Percentiles rank a stretch among this genome's conserved stretches.
phyloP scores from a whole-genome alignment of 2,329 filamentous ascomycete species.

The Xylariales sp. region DNA sequence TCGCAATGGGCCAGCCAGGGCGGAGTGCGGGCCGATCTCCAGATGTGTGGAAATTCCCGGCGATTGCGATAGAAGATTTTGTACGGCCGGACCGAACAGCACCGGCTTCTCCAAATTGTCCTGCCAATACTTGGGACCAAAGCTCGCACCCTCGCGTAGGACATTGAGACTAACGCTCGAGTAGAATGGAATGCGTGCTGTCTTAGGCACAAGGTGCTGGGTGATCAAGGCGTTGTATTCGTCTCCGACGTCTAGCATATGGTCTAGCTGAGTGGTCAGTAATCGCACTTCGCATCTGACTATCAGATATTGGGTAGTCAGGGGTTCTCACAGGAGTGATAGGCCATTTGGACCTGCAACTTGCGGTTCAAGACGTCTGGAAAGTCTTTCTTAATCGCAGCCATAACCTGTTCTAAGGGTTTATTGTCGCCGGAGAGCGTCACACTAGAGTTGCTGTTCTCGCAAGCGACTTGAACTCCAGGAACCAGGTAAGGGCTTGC shows the following conservation, averaged over 20 bases:
- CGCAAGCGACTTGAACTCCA: neutral
- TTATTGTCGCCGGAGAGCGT: conserved; percentile 5
- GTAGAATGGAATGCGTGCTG: neutral
- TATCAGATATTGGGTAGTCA: too few species aligned
- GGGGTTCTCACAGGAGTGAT: conserved; percentile 10
- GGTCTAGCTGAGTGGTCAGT: too few species aligned
- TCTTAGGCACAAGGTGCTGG: neutral
- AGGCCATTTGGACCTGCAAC: conserved; percentile 14
- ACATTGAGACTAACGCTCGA: neutral
- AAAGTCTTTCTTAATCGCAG: neutral
- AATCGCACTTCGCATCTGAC: too few species aligned
- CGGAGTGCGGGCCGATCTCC: conserved; percentile 12
- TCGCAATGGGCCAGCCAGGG: conserved; percentile 9
- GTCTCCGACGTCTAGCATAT: conserved; percentile 7
- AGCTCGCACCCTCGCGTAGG: neutral
- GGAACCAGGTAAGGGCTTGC: neutral
- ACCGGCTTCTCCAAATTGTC: conserved; percentile 10
- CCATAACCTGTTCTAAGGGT: neutral
- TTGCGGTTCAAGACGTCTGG: neutral
- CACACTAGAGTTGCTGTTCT: conserved; percentile 5
- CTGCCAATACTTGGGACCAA: conserved; percentile 5
- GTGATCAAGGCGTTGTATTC: neutral
- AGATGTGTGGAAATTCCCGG: conserved; percentile 5
- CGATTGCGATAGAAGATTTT: neutral
- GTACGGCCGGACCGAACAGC: conserved; percentile 1